A percentile compares a stretch with the other conserved stretches of the same genome.
phyloP scores from a whole-genome alignment of 2,329 filamentous ascomycete species.

The Ascochyta pisi region DNA sequence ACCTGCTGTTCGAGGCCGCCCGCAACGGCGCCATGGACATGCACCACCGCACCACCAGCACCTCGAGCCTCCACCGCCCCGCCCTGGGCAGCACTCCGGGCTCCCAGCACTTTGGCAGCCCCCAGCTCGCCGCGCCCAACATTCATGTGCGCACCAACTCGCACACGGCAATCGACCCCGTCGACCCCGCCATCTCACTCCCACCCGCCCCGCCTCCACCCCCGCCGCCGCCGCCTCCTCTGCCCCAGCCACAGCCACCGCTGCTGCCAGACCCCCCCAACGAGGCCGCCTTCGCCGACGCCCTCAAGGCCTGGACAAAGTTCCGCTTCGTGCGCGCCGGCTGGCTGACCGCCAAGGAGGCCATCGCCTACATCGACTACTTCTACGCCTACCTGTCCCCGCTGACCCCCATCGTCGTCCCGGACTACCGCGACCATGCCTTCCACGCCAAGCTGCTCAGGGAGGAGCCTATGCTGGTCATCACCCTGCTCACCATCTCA shows the following conservation, averaged over 20 bases:
- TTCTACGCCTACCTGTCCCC: conserved; percentile 93
- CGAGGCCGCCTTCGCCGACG: conserved; percentile 61
- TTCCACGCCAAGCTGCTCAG: conserved; percentile 81
- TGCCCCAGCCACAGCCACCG: conserved; percentile 14
- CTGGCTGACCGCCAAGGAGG: conserved; percentile 94
- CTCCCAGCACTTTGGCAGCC: conserved; percentile 47
- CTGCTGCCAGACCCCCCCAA: conserved; percentile 41
- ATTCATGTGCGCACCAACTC: conserved; percentile 32
- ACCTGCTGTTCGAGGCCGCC: conserved; percentile 87
- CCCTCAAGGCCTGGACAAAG: conserved; percentile 85
- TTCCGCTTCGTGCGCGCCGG: conserved; percentile 96
- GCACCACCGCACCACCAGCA: conserved; percentile 58
- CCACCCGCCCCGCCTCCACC: background rate
- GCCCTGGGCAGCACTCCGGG: conserved; percentile 45
- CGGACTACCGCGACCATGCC: conserved; percentile 83
- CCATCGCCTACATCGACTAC: conserved; percentile 92
- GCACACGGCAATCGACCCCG: conserved; percentile 30
- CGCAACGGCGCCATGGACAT: conserved; percentile 57
- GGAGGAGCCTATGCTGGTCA: conserved; percentile 90
- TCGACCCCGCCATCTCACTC: conserved; percentile 44
- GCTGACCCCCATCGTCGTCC: conserved; percentile 90
- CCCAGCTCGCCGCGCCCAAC: conserved; percentile 29
- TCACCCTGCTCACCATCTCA: conserved; percentile 89
- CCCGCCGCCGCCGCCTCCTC: background rate
- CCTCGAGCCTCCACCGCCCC: conserved; percentile 47